A percentile compares a stretch with the other conserved stretches of the same genome.
Conservation (phyloP, 495 filamentous ascomycete genomes). For the Aspergillus bridgeri region DNA sequence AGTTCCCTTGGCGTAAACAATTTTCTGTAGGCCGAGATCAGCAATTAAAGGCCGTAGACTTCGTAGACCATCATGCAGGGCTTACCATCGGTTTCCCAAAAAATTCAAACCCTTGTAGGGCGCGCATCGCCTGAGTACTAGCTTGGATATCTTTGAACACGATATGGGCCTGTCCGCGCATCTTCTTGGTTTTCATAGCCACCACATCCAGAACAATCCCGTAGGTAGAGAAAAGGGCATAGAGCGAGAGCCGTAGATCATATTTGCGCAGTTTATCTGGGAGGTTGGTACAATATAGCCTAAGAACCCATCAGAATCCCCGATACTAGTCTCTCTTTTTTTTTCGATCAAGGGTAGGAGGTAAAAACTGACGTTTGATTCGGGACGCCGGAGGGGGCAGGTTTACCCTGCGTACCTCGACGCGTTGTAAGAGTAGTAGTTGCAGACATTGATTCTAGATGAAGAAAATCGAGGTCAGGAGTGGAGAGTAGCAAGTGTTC, state of each 20-base stretch:
- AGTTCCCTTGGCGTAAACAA: constrained; percentile 82
- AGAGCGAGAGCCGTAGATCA: constrained; percentile 78
- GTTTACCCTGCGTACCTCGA: constrained; percentile 36
- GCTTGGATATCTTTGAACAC: constrained; percentile 83
- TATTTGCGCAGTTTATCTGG: constrained; percentile 80
- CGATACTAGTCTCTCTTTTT: not conserved
- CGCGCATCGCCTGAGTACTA: constrained; percentile 85
- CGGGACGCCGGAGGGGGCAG: constrained; percentile 40
- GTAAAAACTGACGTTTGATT: constrained; percentile 72
- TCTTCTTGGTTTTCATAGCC: constrained; percentile 78
- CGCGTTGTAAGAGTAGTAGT: constrained; percentile 31
- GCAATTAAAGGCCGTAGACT: constrained; percentile 3
- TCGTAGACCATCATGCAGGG: constrained; percentile 5
- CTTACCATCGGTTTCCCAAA: constrained; percentile 84
- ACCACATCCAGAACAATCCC: constrained; percentile 94
- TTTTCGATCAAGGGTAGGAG: not conserved
- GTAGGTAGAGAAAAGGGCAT: constrained; percentile 91
- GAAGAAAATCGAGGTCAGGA: not conserved
- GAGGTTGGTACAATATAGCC: constrained; percentile 84
- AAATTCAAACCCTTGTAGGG: constrained; percentile 81
- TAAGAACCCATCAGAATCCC: constrained; percentile 38
- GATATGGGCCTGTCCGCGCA: constrained; percentile 93
- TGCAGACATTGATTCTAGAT: constrained; percentile 34
- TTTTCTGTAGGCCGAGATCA: constrained; percentile 55
- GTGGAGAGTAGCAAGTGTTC: not conserved